Percentiles rank a stretch among this genome's conserved stretches.
Evolutionary conservation across 352 stramenopile genomes (phyloP).

Genomic region (Pythium folliculosum): DNA sequence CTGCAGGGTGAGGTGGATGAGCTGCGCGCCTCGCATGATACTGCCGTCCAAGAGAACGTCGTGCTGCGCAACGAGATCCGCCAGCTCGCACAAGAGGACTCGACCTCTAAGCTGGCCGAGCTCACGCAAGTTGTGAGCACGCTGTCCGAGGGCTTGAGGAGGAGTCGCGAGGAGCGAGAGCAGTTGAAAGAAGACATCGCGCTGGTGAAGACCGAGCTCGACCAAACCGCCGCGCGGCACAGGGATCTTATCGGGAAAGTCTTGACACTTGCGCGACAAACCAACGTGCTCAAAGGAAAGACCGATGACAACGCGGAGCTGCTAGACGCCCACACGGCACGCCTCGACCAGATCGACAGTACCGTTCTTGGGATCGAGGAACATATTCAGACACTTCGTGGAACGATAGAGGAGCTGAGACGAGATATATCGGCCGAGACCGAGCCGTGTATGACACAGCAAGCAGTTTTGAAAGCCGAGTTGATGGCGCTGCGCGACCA

Average conservation of each 20-base stretch:
- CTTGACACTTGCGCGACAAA: not conserved
- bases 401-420: no score
- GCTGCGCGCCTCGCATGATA: not conserved
- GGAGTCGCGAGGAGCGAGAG: not conserved
- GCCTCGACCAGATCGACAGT: not conserved
- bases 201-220: not conserved
- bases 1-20: not conserved
- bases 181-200: not conserved
- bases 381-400: no score
- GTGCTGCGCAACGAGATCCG: not conserved
- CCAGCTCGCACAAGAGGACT: not conserved
- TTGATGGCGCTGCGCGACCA: no score
- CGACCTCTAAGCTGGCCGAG: not conserved
- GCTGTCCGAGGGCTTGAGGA: not conserved
- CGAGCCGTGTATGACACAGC: no score
- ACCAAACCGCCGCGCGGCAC: not conserved
- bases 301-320: not conserved
- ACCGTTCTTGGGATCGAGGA: not conserved
- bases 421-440: no score
- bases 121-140: not conserved
- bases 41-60: not conserved
- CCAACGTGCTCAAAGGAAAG: not conserved
- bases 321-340: not conserved
- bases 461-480: no score
- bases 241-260: not conserved